Evolutionary conservation across 345 rosid species (phyloP).

Genomic region (Physaria fendleri): DNA sequence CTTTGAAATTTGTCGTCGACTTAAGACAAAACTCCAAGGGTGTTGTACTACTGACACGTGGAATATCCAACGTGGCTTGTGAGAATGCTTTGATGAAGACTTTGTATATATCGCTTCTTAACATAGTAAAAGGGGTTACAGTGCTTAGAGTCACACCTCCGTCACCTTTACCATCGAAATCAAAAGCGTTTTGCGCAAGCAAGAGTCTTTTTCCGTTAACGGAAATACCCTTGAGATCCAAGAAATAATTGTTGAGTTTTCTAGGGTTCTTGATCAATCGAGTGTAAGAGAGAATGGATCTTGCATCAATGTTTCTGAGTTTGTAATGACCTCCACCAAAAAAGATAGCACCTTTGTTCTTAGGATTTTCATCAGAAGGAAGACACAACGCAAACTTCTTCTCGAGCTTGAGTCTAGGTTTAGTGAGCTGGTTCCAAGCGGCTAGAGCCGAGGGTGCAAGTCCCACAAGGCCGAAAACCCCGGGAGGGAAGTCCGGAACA

Average conservation of each 20-base stretch:
- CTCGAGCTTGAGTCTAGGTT: slow-evolving; percentile 3
- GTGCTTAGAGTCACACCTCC: slow-evolving; percentile 37
- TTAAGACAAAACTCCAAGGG: slow-evolving; percentile 33
- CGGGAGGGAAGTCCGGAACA: slow-evolving; percentile 25
- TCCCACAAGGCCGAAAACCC: slow-evolving; percentile 28
- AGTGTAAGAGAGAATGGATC: slow-evolving; percentile 25
- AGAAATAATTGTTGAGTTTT: slow-evolving; percentile 21
- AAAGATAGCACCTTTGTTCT: slow-evolving; percentile 26
- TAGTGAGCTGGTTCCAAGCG: slow-evolving; percentile 21
- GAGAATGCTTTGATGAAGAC: slow-evolving; percentile 22
- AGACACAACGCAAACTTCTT: slow-evolving; percentile 36
- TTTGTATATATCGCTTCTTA: slow-evolving; percentile 27
- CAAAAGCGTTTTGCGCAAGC: slow-evolving; percentile 11
- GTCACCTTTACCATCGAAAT: slow-evolving; percentile 20
- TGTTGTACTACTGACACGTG: slow-evolving; percentile 21
- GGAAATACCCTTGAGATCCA: slow-evolving; percentile 24
- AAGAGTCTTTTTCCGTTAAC: slow-evolving; percentile 2
- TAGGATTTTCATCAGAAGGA: slow-evolving; percentile 22
- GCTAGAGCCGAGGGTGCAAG: slow-evolving; percentile 25
- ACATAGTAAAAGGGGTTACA: slow-evolving; percentile 24
- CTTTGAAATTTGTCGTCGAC: slow-evolving; percentile 2
- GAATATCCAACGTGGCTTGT: slow-evolving; percentile 22
- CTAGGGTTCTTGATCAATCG: slow-evolving; percentile 15
- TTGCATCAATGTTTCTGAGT: slow-evolving; percentile 23
- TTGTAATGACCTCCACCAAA: slow-evolving; percentile 33